Evolutionary conservation across 257 asterid species (phyloP).

Genomic region (Linaria vulgaris): DNA sequence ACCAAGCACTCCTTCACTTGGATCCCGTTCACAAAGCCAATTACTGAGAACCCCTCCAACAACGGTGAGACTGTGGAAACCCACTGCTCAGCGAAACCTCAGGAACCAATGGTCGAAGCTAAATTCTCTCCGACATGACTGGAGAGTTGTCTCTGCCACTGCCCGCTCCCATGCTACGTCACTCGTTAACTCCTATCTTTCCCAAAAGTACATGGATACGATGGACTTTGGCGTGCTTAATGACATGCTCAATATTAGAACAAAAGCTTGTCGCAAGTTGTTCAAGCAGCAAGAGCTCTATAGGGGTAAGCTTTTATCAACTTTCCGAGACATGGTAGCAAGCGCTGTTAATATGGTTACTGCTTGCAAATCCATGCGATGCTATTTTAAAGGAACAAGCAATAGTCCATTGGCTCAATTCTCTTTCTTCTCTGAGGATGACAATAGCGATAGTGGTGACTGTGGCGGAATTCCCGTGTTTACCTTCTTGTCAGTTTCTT

Average conservation of each 20-base stretch:
- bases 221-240: slow-evolving; percentile 75
- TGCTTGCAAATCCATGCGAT: slow-evolving; percentile 68
- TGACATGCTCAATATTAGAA: slow-evolving; percentile 73
- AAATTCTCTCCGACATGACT: slow-evolving; percentile 53
- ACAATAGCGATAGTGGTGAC: slow-evolving; percentile 63
- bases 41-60: slow-evolving; percentile 27
- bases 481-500: slow-evolving; percentile 54
- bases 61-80: slow-evolving; percentile 70
- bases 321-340: slow-evolving; percentile 69
- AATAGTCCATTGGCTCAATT: slow-evolving; percentile 61
- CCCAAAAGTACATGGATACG: slow-evolving; percentile 71
- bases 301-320: slow-evolving; percentile 47
- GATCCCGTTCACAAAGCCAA: slow-evolving; percentile 21
- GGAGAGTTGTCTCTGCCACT: slow-evolving; percentile 59
- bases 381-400: slow-evolving; percentile 51
- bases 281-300: slow-evolving; percentile 73
- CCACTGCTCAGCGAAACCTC: slow-evolving; percentile 78
- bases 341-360: slow-evolving; percentile 52
- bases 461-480: slow-evolving; percentile 74
- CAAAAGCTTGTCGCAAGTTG: slow-evolving; percentile 63
- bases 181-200: slow-evolving; percentile 70
- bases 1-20: not conserved
- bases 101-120: slow-evolving; percentile 88
- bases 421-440: slow-evolving; percentile 43
- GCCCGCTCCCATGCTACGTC: slow-evolving; percentile 73